Evolutionary conservation across 495 filamentous ascomycete species (phyloP), one percentile per base, ranked within the genome.

Genomic region (Halenospora varia): DNA sequence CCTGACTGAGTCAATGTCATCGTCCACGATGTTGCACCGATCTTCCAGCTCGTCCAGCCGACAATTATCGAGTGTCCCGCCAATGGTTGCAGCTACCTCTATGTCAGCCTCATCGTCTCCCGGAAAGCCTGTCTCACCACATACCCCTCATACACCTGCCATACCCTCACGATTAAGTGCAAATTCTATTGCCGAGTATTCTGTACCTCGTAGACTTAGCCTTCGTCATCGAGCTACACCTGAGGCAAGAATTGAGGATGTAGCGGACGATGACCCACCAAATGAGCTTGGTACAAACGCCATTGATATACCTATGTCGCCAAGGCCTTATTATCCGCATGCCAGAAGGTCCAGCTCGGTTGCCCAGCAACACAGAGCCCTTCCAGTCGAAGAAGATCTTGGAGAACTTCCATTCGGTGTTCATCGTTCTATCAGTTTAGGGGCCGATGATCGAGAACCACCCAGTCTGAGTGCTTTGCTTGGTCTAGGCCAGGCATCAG

Each of bases 91-190:
- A 40, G 88, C 88, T 0, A 88, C 88, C 17, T 89, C 88, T n/a
- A 78, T 89, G 45, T 95, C 92, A 10, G 85, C 86, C 0, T 88
- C 89, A 3, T 92, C 92, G 1, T 95, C 92, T 2, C 91, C 89
- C 6, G 91, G 91, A 53, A 97, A 96, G 62, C 90, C 93, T 1
- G 79, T 96, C 47, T 96, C 90, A 1, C 92, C 92, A 10, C 92
- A 96, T 69, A 96, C 92, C 0, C 93, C 93, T 9, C 93, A 96
- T 64, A 96, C 90, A 3, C 92, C 93, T 3, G 90, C 92, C 17
- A 89, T 96, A 46, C 91, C 92, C 29, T 96, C 91, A 18, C 83
- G 93, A n/a, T 71, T 97, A 45, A 95, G 90, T 67, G 91, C 91
- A 61, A 88, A 90, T 64, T 91, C 88, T 52, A 88, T 90, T 51